Evolutionary conservation across 1,284 basidiomycete species (phyloP).

Genomic region (Fistulinella cinereoalba): DNA sequence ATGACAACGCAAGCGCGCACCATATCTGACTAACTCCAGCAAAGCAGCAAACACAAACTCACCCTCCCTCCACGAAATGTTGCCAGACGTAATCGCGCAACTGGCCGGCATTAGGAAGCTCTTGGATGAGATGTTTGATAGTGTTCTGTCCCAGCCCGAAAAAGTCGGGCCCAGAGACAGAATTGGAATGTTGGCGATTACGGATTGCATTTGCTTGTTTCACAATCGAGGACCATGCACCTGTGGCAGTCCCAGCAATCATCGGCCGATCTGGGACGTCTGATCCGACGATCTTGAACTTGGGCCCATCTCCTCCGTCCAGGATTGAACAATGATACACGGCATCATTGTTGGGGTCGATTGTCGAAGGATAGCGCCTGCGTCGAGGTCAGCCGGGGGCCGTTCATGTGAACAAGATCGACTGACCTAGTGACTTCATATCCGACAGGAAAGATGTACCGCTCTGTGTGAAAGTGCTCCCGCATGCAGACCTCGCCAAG

Average conservation of each 20-base stretch:
- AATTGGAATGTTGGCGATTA: conserved; percentile 76
- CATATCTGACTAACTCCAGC: conserved; percentile 6
- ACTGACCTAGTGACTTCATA: conserved; percentile 74
- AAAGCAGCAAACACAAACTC: conserved; percentile 37
- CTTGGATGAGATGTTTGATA: conserved; percentile 81
- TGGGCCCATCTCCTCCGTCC: conserved; percentile 76
- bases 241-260: conserved; percentile 78
- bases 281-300: conserved; percentile 72
- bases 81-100: conserved; percentile 80
- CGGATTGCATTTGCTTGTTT: conserved; percentile 74
- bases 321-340: conserved; percentile 80
- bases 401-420: conserved; percentile 1
- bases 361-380: conserved; percentile 73
- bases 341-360: conserved; percentile 60
- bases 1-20: conserved; percentile 5
- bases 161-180: conserved; percentile 81
- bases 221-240: conserved; percentile 78
- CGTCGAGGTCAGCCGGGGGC: conserved; percentile 10
- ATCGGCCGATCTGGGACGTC: conserved; percentile 66
- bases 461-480: conserved; percentile 79
- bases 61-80: conserved; percentile 77
- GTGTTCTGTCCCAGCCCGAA: conserved; percentile 81
- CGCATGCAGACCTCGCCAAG: conserved; percentile 73
- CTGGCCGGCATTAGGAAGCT: conserved; percentile 65
- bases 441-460: conserved; percentile 82